phyloP scores from a whole-genome alignment of 1,139 yeast species.

The Sugiyamaella sp. region DNA sequence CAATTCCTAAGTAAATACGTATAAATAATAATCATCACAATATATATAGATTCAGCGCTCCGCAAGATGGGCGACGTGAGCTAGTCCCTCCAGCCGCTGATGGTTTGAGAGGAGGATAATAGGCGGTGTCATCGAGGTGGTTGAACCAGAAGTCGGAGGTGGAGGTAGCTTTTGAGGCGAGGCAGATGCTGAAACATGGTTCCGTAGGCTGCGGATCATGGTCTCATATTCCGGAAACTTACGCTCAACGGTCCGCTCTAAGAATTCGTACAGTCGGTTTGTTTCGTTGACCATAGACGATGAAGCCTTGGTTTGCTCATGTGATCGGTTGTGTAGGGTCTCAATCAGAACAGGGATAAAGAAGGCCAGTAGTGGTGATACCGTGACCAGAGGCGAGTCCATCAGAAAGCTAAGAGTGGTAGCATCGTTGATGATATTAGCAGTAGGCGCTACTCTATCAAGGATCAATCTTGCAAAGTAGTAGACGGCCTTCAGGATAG shows the following conservation, averaged over 20 bases:
- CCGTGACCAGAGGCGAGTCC: conserved; percentile 36
- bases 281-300: conserved; percentile 12
- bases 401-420: conserved; percentile 29
- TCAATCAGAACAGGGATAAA: conserved; percentile 32
- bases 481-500: conserved; percentile 38
- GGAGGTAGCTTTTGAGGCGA: neutral
- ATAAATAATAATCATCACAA: conserved; percentile 4
- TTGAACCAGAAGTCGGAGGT: neutral
- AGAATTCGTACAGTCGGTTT: conserved; percentile 23
- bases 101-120: conserved; percentile 11
- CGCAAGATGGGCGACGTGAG: conserved; percentile 31
- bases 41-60: conserved; percentile 13
- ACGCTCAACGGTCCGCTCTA: conserved; percentile 29
- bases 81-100: conserved; percentile 32
- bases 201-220: conserved; percentile 20
- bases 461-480: conserved; percentile 32
- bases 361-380: conserved; percentile 36
- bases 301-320: conserved; percentile 8
- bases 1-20: conserved; percentile 1
- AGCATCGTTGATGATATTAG: conserved; percentile 24
- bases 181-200: neutral
- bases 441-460: conserved; percentile 20
- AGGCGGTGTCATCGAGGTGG: conserved; percentile 11
- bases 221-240: conserved; percentile 30
- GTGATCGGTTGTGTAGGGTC: conserved; percentile 24